Evolutionary conservation across 768 basidiomycete species (phyloP).

Genomic region (Pulveroboletus frians): DNA sequence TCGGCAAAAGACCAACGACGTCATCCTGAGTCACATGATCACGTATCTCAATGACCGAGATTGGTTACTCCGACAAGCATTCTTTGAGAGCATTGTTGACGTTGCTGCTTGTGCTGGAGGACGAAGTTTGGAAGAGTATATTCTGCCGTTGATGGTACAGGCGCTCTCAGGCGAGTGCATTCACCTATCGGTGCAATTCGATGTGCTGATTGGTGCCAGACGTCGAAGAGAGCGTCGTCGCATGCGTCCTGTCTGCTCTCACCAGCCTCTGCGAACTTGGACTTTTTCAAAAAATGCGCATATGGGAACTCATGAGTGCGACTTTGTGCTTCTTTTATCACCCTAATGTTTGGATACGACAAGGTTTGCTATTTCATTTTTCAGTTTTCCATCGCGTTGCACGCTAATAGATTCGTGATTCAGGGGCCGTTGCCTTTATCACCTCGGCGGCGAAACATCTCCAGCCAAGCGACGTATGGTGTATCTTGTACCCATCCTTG

Average conservation of each 20-base stretch:
- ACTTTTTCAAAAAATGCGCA: constrained; percentile 88
- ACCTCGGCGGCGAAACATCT: constrained; percentile 80
- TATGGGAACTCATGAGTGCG: constrained; percentile 93
- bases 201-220: constrained; percentile 45
- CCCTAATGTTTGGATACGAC: constrained; percentile 92
- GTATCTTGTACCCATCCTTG: constrained; percentile 89
- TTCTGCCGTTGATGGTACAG: constrained; percentile 94
- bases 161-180: constrained; percentile 74
- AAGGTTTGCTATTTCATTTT: constrained; percentile 48
- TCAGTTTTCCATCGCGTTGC: background rate
- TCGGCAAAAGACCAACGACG: constrained; percentile 89
- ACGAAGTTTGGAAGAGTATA: constrained; percentile 90
- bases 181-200: background rate
- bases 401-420: constrained; percentile 1
- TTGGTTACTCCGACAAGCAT: constrained; percentile 86
- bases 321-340: constrained; percentile 89
- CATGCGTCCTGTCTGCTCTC: constrained; percentile 80
- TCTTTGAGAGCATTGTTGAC: constrained; percentile 94
- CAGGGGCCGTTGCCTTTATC: constrained; percentile 85
- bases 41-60: constrained; percentile 85
- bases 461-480: constrained; percentile 89
- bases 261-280: constrained; percentile 88
- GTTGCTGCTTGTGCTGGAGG: constrained; percentile 93
- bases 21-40: constrained; percentile 85
- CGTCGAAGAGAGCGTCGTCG: constrained; percentile 91